Percentiles rank a stretch among this genome's conserved stretches.
phyloP scores from a whole-genome alignment of 345 rosid genomes.

The Brassica incana region DNA sequence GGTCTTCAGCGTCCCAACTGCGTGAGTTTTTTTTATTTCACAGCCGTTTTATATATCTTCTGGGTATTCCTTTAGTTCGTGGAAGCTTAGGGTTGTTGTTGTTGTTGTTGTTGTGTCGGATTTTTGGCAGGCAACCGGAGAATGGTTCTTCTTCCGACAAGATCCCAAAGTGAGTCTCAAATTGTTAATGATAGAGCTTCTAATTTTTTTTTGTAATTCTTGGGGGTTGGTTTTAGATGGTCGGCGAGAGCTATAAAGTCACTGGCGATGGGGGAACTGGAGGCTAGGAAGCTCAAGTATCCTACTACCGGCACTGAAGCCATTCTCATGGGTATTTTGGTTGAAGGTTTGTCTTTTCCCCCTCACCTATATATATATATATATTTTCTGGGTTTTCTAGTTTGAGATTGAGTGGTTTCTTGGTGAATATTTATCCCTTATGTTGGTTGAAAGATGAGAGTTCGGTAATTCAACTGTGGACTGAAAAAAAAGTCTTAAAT shows the following conservation, averaged over 20 bases:
- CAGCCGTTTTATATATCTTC: too few relatives aligned
- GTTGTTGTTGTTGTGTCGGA: neutral
- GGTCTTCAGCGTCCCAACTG: slow-evolving; percentile 64
- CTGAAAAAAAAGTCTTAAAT: too few relatives aligned
- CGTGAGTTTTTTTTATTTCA: slow-evolving; percentile 37
- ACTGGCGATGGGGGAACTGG: slow-evolving; percentile 79
- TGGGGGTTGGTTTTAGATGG: slow-evolving; percentile 56
- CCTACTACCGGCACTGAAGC: slow-evolving; percentile 80
- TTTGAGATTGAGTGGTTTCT: neutral
- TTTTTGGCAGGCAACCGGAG: slow-evolving; percentile 57
- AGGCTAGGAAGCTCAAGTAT: slow-evolving; percentile 92
- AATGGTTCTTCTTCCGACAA: slow-evolving; percentile 50
- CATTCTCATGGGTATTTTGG: slow-evolving; percentile 83
- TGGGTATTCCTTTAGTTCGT: neutral
- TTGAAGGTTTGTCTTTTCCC: slow-evolving; percentile 55
- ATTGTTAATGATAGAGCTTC: neutral
- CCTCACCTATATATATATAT: too few relatives aligned
- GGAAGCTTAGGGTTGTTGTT: slow-evolving; percentile 20
- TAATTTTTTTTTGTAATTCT: neutral
- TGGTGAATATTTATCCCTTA: neutral
- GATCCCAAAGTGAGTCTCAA: slow-evolving; percentile 60
- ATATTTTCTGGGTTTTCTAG: neutral
- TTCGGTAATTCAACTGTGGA: too few relatives aligned
- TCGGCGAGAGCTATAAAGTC: slow-evolving; percentile 85
- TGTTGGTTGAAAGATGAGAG: neutral